Base-by-base conservation (phyloP, 495 filamentous ascomycete species). In the Aspergillus carlsbadensis region DNA sequence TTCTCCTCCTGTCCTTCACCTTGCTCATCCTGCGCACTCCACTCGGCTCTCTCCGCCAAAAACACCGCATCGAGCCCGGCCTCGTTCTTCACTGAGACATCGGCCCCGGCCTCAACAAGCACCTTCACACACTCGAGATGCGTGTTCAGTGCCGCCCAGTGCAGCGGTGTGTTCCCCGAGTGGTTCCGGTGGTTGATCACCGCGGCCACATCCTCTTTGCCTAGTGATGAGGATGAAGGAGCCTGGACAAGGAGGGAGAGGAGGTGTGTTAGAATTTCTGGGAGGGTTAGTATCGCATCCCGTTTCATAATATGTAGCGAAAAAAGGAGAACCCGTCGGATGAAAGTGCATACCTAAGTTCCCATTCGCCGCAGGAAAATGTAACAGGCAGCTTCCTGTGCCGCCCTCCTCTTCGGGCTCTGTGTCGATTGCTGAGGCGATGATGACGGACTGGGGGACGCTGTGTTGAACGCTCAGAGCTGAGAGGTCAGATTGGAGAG, bases 321-420 rank as follows among this genome's bases (percentile, higher is more conserved):
- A 62, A 52, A 11, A 13, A 10, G 21, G 18, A 14, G 43, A 40
- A 13, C n/a, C n/a, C n/a, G n/a, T n/a, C n/a, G n/a, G n/a, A n/a
- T n/a, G n/a, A n/a, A n/a, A n/a, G n/a, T n/a, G n/a, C n/a, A 37
- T 81, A 94, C 91, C 88, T 42, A 77, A 53, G 64, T 94, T 88
- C 29, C 92, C 92, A 74, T 98, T 98, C 10, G 89, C 93, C 34
- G 88, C 83, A 1, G 91, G 90, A 81, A 91, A 96, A 74, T 98
- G 93, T 64, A 96, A 72, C 15, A 88, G 78, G 31, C 78, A 75
- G 1, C 63, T 69, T 0, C 75, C 76, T 8, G 71, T 71, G 20
- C 76, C 75, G 11, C 75, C 73, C 55, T 77, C 76, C 13, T 90
- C 95, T 21, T 86, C 85, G 52, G 83, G 87, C 26, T 83, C 77